Percentiles rank a stretch among this genome's conserved stretches.
Evolutionary conservation across 225 moss, liverwort and hornwort genomes (phyloP).

Genomic region (Lunularia cruciata): DNA sequence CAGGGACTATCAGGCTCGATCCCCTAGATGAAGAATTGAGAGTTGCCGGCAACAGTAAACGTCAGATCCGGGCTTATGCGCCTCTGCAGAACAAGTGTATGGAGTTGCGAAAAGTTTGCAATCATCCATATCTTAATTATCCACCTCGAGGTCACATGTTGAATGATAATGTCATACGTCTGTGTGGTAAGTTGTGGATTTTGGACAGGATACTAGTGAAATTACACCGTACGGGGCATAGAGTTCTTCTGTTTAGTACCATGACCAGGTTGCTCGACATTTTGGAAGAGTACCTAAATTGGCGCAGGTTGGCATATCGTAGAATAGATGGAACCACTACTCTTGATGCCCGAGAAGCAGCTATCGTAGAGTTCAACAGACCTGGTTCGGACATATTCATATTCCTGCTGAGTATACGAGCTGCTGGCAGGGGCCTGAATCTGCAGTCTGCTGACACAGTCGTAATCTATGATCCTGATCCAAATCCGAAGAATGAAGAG

Average conservation of each 20-base stretch:
- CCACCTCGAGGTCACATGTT: conserved; percentile 76
- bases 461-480: conserved; percentile 97
- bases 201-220: conserved; percentile 92
- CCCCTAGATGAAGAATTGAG: conserved; percentile 93
- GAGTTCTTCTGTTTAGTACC: conserved; percentile 94
- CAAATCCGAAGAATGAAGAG: conserved; percentile 99
- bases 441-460: conserved; percentile 98
- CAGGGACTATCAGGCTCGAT: conserved; percentile 91
- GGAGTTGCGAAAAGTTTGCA: conserved; percentile 97
- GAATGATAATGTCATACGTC: conserved; percentile 60
- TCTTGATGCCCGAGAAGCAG: conserved; percentile 88
- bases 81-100: conserved; percentile 98
- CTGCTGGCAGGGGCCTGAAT: conserved; percentile 97
- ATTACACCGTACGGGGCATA: conserved; percentile 87
- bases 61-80: conserved; percentile 87
- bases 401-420: conserved; percentile 93
- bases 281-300: conserved; percentile 89
- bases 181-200: conserved; percentile 93
- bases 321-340: conserved; percentile 98
- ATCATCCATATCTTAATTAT: conserved; percentile 91
- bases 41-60: conserved; percentile 84
- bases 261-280: conserved; percentile 97
- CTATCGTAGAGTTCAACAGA: conserved; percentile 92
- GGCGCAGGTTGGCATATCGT: conserved; percentile 81
- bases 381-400: conserved; percentile 91